Percentiles rank a stretch among this genome's conserved stretches.
phyloP scores from a whole-genome alignment of 75 land plant genomes.

The Pinus albicaulis region DNA sequence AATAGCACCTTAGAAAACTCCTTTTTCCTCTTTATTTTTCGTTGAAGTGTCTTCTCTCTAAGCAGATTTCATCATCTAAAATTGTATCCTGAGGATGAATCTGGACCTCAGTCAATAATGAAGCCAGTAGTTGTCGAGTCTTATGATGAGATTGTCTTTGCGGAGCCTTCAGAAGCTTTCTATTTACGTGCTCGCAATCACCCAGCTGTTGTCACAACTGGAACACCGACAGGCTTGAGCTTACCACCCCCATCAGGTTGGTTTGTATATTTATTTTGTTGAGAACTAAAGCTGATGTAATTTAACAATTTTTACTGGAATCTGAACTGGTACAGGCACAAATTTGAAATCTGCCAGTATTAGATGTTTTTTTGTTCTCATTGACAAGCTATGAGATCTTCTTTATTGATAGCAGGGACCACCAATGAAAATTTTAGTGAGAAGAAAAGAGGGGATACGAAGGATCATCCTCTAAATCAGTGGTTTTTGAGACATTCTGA shows the following conservation, averaged over 20 bases:
- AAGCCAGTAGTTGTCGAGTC: slow-evolving; percentile 89
- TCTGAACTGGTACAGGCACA: not conserved
- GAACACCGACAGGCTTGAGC: slow-evolving; percentile 43
- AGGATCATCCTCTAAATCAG: slow-evolving; percentile 69
- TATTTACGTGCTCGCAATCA: slow-evolving; percentile 64
- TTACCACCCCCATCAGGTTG: slow-evolving; percentile 49
- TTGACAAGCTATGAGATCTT: not conserved
- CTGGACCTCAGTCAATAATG: slow-evolving; percentile 73
- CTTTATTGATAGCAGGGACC: slow-evolving; percentile 4
- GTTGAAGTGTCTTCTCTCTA: not conserved
- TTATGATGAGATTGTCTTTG: slow-evolving; percentile 86
- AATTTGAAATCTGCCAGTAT: not conserved
- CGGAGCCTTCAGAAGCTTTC: slow-evolving; percentile 79
- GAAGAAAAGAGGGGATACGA: slow-evolving; percentile 78
- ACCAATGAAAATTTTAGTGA: slow-evolving; percentile 34
- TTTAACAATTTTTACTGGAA: not conserved
- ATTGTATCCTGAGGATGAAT: slow-evolving; percentile 78
- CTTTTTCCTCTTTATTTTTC: not conserved
- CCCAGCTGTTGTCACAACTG: slow-evolving; percentile 60
- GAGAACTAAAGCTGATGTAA: not conserved
- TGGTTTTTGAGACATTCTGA: slow-evolving; percentile 91
- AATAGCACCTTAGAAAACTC: not conserved
- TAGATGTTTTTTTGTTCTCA: not conserved
- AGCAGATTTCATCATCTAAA: slow-evolving; percentile 84
- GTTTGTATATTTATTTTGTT: not conserved